Percentiles rank a stretch among this genome's conserved stretches.
Conservation (phyloP, 1,284 basidiomycete genomes). For the Malassezia slooffiae region DNA sequence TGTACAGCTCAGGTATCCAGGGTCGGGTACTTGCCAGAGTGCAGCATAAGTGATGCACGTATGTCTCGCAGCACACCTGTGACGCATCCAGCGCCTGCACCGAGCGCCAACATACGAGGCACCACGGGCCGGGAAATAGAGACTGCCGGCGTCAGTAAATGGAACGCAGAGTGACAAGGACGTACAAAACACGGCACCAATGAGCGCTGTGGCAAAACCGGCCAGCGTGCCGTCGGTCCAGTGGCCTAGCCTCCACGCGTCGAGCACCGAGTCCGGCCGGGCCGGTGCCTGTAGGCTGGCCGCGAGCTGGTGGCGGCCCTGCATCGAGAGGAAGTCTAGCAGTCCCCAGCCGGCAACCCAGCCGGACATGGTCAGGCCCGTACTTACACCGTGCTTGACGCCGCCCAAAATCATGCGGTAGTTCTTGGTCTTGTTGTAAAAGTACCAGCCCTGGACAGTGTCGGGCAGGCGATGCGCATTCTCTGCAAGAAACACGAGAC, state of each 20-base stretch:
- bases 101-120: slow-evolving; percentile 10
- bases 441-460: slow-evolving; percentile 46
- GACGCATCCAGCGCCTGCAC: slow-evolving; percentile 6
- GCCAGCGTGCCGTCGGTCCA: slow-evolving; percentile 35
- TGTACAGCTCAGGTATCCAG: not conserved
- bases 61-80: slow-evolving; percentile 14
- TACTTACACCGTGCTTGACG: slow-evolving; percentile 23
- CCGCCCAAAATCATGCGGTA: slow-evolving; percentile 39
- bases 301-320: slow-evolving; percentile 1
- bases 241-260: slow-evolving; percentile 16
- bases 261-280: too few species aligned
- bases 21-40: not conserved
- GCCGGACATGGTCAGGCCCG: slow-evolving; percentile 23
- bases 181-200: slow-evolving; percentile 20
- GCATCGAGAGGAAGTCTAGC: slow-evolving; percentile 18
- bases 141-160: not conserved
- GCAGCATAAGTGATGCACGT: slow-evolving; percentile 4
- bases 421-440: slow-evolving; percentile 46
- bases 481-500: slow-evolving; percentile 41
- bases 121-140: slow-evolving; percentile 2
- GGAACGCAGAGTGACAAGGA: too few species aligned
- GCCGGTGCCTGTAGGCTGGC: too few species aligned
- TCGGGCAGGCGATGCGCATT: slow-evolving; percentile 42
- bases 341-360: slow-evolving; percentile 34
- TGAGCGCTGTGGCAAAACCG: slow-evolving; percentile 20